Percentiles rank a stretch among this genome's conserved stretches.
These are phyloP conservation scores for Tetracladium marchalianum DNA, from an alignment of 495 filamentous ascomycete species.

Conservation along the genomic window DNA sequence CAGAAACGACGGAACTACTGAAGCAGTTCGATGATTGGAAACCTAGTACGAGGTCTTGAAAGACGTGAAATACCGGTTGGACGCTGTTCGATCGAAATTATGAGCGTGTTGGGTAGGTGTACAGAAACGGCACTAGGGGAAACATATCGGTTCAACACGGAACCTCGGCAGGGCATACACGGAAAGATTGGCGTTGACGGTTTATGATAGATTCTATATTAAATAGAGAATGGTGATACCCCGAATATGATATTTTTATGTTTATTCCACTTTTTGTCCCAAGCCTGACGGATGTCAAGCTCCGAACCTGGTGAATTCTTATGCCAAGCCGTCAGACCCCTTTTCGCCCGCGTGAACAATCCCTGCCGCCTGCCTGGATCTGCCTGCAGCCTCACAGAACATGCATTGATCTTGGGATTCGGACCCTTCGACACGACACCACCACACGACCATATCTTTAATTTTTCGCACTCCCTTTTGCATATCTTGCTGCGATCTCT, in stretches of 20 bases:
- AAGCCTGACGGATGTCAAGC: not conserved
- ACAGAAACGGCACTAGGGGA: not conserved
- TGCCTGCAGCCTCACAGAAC: not conserved
- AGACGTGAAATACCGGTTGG: conserved; percentile 91
- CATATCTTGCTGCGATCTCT: not conserved
- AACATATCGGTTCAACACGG: not conserved
- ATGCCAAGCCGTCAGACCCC: not conserved
- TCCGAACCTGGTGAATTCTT: not conserved
- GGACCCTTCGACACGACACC: not conserved
- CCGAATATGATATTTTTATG: not conserved
- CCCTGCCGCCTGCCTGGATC: not conserved
- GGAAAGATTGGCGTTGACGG: not conserved
- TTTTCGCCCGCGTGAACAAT: not conserved
- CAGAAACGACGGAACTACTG: conserved; percentile 71
- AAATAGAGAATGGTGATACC: not conserved
- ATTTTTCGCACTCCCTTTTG: not conserved
- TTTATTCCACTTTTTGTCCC: not conserved
- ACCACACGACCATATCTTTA: not conserved
- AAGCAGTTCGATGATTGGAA: conserved; percentile 91
- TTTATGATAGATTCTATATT: not conserved
- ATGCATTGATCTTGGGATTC: not conserved
- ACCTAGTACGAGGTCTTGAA: conserved; percentile 74
- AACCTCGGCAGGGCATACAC: not conserved
- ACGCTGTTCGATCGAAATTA: conserved; percentile 80
- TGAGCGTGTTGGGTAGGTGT: conserved; percentile 25